These are phyloP conservation scores for Paramicrosporidium saccamoebae DNA, from an alignment of 371 early-diverging fungal species.

Conservation along the genomic window DNA sequence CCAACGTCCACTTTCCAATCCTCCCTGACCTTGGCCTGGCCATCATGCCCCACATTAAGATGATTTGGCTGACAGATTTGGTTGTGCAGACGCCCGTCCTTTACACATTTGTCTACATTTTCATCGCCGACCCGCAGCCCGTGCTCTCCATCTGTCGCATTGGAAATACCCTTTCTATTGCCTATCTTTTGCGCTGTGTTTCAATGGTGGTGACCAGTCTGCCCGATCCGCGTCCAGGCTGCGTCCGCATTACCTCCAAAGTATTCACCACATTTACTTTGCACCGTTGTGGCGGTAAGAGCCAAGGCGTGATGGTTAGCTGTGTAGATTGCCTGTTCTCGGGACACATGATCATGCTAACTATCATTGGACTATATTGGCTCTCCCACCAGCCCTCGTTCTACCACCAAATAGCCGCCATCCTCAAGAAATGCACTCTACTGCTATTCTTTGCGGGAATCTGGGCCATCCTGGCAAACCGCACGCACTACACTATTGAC, in stretches of 20 bases:
- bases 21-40: slow-evolving; percentile 13
- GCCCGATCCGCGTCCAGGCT: slow-evolving; percentile 14
- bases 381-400: slow-evolving; percentile 9
- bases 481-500: slow-evolving; percentile 18
- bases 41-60: slow-evolving; percentile 8
- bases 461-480: slow-evolving; percentile 13
- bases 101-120: slow-evolving; percentile 8
- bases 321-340: slow-evolving; percentile 16
- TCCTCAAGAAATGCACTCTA: slow-evolving; percentile 6
- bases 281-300: slow-evolving; percentile 17
- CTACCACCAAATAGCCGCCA: slow-evolving; percentile 6
- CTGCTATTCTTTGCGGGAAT: slow-evolving; percentile 10
- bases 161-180: slow-evolving; percentile 12
- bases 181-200: slow-evolving; percentile 5
- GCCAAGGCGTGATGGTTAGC: too few relatives aligned
- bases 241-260: slow-evolving; percentile 10
- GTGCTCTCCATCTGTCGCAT: slow-evolving; percentile 10
- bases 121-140: slow-evolving; percentile 11
- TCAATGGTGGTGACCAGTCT: slow-evolving; percentile 15
- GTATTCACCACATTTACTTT: slow-evolving; percentile 11
- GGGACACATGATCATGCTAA: slow-evolving; percentile 17
- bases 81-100: slow-evolving; percentile 14
- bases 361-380: slow-evolving; percentile 13
- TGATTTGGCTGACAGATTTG: slow-evolving; percentile 15
- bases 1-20: slow-evolving; percentile 7